Percentiles rank a stretch among this genome's conserved stretches.
Conservation (phyloP, 768 basidiomycete species). For the Serendipita sp. region DNA sequence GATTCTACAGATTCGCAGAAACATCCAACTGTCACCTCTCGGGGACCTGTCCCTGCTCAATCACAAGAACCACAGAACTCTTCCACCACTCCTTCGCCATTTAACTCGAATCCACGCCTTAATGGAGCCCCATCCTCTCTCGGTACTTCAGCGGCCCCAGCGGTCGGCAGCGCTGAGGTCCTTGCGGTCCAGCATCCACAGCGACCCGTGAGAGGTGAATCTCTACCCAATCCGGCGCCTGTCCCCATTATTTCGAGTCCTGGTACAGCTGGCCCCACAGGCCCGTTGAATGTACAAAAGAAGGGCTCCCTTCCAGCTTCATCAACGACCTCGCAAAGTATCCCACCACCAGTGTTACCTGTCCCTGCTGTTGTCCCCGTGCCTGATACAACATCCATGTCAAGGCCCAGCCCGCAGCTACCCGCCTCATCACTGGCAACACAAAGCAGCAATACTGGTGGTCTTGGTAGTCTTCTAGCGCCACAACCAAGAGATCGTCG, state of each 20-base stretch:
- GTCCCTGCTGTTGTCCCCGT: conserved; percentile 10
- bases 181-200: background rate
- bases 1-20: no score
- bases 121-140: conserved; percentile 4
- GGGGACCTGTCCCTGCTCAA: no score
- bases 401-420: conserved; percentile 15
- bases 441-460: background rate
- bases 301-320: background rate
- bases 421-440: conserved; percentile 17
- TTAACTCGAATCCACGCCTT: conserved; percentile 27
- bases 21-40: no score
- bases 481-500: conserved; percentile 15
- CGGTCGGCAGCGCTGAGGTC: background rate
- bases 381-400: background rate
- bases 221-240: background rate
- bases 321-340: background rate
- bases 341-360: conserved; percentile 5
- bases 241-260: background rate
- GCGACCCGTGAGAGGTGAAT: background rate
- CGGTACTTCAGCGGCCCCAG: conserved; percentile 2
- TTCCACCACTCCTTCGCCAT: conserved; percentile 18
- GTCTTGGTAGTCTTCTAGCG: conserved; percentile 5
- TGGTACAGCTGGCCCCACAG: background rate
- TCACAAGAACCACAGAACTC: background rate
- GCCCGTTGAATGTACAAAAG: background rate